phyloP scores from a whole-genome alignment of 495 filamentous ascomycete species.

The Penicillium cosmopolitanum region DNA sequence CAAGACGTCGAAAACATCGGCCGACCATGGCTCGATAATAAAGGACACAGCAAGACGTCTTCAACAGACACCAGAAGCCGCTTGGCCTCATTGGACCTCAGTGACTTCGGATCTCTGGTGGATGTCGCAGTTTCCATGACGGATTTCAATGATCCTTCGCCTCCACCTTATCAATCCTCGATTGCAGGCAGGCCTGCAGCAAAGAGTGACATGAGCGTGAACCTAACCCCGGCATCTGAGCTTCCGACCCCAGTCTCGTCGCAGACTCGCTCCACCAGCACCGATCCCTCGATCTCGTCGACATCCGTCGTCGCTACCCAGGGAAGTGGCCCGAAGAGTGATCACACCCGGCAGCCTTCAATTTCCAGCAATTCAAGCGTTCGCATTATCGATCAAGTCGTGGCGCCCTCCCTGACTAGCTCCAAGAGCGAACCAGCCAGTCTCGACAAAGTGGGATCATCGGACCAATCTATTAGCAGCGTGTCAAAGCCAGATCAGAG shows the following conservation, averaged over 20 bases:
- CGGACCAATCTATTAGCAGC: slow-evolving; percentile 3
- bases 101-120: slow-evolving; percentile 41
- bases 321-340: slow-evolving; percentile 11
- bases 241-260: slow-evolving; percentile 6
- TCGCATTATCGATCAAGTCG: slow-evolving; percentile 3
- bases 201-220: background rate
- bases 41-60: slow-evolving; percentile 22
- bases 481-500: slow-evolving; percentile 12
- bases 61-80: slow-evolving; percentile 23
- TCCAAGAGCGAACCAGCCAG: background rate
- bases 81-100: slow-evolving; percentile 39
- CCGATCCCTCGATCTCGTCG: slow-evolving; percentile 3
- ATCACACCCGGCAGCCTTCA: slow-evolving; percentile 13
- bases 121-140: slow-evolving; percentile 40
- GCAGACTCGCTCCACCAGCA: slow-evolving; percentile 1
- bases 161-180: slow-evolving; percentile 36
- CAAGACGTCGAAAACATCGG: slow-evolving; percentile 46
- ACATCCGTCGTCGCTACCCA: slow-evolving; percentile 14
- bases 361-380: slow-evolving; percentile 14
- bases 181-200: slow-evolving; percentile 10
- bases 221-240: background rate
- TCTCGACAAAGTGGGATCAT: background rate
- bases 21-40: slow-evolving; percentile 44
- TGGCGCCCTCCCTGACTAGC: background rate
- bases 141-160: slow-evolving; percentile 31